phyloP scores from a whole-genome alignment of 495 filamentous ascomycete genomes.

The Achaetomiella virescens region DNA sequence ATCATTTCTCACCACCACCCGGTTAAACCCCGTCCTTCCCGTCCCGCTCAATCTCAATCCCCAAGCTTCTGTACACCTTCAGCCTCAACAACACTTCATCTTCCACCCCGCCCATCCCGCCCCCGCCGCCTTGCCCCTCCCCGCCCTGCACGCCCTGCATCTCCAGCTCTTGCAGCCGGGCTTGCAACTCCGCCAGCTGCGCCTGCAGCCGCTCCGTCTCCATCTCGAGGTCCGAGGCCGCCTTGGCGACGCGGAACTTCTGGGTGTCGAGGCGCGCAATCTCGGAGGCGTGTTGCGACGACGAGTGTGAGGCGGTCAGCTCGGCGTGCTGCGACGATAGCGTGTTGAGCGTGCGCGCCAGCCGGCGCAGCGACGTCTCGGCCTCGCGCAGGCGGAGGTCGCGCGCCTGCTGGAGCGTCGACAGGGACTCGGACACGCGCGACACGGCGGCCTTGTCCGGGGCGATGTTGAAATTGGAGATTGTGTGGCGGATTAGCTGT shows the following conservation, averaged over 20 bases:
- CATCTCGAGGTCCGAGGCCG: constrained; percentile 80
- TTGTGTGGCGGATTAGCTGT: constrained; percentile 83
- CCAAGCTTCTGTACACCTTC: constrained; percentile 84
- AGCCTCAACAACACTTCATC: constrained; percentile 62
- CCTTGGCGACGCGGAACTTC: constrained; percentile 91
- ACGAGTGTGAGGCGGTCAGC: constrained; percentile 62
- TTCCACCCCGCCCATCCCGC: constrained; percentile 30
- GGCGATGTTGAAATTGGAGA: constrained; percentile 88
- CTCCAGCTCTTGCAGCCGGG: constrained; percentile 73
- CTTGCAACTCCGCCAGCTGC: constrained; percentile 71
- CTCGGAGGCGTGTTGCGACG: constrained; percentile 67
- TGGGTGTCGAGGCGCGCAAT: constrained; percentile 84
- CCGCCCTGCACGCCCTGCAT: constrained; percentile 68
- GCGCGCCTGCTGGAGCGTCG: constrained; percentile 70
- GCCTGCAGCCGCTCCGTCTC: constrained; percentile 81
- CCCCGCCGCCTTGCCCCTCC: constrained; percentile 23
- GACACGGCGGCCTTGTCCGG: constrained; percentile 78
- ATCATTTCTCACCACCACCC: constrained; percentile 80
- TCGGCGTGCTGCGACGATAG: constrained; percentile 65
- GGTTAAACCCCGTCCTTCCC: constrained; percentile 62
- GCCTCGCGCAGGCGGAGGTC: constrained; percentile 67
- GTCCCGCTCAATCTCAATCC: constrained; percentile 83
- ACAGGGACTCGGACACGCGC: constrained; percentile 80
- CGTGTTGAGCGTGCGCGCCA: constrained; percentile 65
- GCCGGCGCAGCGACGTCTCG: constrained; percentile 62